phyloP scores from a whole-genome alignment of 2,329 filamentous ascomycete species.

The Calonectria leucothoes region DNA sequence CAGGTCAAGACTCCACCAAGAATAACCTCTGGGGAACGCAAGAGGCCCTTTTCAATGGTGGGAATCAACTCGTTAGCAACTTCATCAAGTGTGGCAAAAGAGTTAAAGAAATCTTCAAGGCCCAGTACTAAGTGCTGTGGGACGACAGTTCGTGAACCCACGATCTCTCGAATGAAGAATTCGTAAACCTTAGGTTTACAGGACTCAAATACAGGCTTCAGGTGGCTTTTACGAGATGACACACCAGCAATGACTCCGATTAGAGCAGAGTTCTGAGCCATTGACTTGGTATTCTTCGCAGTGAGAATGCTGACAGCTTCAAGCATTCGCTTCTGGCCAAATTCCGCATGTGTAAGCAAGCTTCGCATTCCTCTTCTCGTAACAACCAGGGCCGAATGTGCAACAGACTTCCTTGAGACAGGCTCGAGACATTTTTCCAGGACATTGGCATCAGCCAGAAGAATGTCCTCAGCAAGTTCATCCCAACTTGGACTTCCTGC shows the following conservation, averaged over 20 bases:
- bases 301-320: slow-evolving; percentile 76
- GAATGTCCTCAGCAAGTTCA: slow-evolving; percentile 71
- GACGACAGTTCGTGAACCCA: slow-evolving; percentile 80
- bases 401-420: slow-evolving; percentile 72
- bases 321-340: slow-evolving; percentile 69
- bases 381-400: slow-evolving; percentile 79
- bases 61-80: slow-evolving; percentile 81
- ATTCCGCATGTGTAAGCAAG: slow-evolving; percentile 70
- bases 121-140: slow-evolving; percentile 78
- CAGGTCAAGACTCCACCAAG: slow-evolving; percentile 82
- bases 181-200: slow-evolving; percentile 80
- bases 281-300: slow-evolving; percentile 72
- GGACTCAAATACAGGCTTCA: slow-evolving; percentile 70
- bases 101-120: slow-evolving; percentile 83
- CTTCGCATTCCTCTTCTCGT: slow-evolving; percentile 84
- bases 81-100: slow-evolving; percentile 80
- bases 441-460: slow-evolving; percentile 76
- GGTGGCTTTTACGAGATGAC: slow-evolving; percentile 75
- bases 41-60: slow-evolving; percentile 85
- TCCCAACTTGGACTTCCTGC: slow-evolving; percentile 72
- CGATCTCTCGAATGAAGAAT: slow-evolving; percentile 87
- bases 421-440: slow-evolving; percentile 82
- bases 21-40: slow-evolving; percentile 91
- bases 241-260: slow-evolving; percentile 91
- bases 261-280: slow-evolving; percentile 78